A percentile compares a stretch with the other conserved stretches of the same genome.
Evolutionary conservation across 2,329 filamentous ascomycete genomes (phyloP).

Genomic region (Madurella fahalii): DNA sequence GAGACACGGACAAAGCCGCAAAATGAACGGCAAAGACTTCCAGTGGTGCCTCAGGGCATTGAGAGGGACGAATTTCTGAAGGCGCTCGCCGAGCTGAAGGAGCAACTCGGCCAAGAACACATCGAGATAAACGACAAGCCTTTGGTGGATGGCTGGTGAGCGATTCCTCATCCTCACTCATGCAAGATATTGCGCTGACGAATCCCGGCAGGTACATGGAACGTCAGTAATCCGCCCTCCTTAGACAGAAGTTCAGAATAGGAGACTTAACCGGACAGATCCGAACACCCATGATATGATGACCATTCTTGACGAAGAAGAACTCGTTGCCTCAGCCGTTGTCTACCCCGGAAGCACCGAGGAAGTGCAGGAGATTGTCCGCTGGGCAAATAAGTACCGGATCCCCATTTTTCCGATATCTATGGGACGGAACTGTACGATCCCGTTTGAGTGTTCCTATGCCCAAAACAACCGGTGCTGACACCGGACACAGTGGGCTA

Average conservation of each 20-base stretch:
- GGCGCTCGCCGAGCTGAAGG: slow-evolving; percentile 18
- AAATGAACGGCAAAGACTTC: slow-evolving; percentile 28
- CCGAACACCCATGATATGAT: slow-evolving; percentile 41
- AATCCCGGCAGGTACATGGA: slow-evolving; percentile 21
- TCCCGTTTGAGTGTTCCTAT: background rate
- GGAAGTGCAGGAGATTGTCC: slow-evolving; percentile 46
- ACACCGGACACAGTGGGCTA: slow-evolving; percentile 39
- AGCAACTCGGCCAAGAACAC: slow-evolving; percentile 26
- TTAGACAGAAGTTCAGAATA: slow-evolving; percentile 1
- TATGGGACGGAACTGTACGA: slow-evolving; percentile 43
- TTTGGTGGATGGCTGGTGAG: slow-evolving; percentile 38
- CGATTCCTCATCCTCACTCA: background rate
- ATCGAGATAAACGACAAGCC: slow-evolving; percentile 41
- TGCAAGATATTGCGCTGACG: background rate
- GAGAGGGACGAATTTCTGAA: slow-evolving; percentile 24
- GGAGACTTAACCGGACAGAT: slow-evolving; percentile 21
- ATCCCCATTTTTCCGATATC: slow-evolving; percentile 48
- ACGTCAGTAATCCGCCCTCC: background rate
- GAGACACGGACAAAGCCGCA: slow-evolving; percentile 33
- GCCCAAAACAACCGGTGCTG: background rate
- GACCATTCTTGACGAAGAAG: slow-evolving; percentile 41
- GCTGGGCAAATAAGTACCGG: slow-evolving; percentile 41
- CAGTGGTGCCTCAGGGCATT: slow-evolving; percentile 38
- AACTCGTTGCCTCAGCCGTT: slow-evolving; percentile 43
- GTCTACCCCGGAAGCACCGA: slow-evolving; percentile 40